Conservation (phyloP, 805 yeast species). For the Priceomyces medius region DNA sequence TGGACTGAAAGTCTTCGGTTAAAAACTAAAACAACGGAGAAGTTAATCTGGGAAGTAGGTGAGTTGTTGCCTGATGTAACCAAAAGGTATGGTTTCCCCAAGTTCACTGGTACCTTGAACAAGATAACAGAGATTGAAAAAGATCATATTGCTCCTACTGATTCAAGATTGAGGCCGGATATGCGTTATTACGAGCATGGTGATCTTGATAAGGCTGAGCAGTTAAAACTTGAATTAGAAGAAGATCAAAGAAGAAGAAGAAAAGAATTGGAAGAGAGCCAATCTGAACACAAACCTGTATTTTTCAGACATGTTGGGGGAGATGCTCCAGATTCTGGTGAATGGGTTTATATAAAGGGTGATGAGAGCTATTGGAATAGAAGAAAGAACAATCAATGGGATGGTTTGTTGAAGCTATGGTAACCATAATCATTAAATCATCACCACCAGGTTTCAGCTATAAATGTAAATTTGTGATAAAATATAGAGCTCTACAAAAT, state of each 20-base stretch:
- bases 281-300: slow-evolving; percentile 50
- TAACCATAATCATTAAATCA: slow-evolving; percentile 18
- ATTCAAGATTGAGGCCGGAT: slow-evolving; percentile 89
- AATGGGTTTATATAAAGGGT: slow-evolving; percentile 61
- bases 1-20: slow-evolving; percentile 76
- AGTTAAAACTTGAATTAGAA: slow-evolving; percentile 65
- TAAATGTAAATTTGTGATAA: no score
- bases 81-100: slow-evolving; percentile 81
- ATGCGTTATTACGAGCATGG: slow-evolving; percentile 70
- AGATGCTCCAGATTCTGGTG: slow-evolving; percentile 38
- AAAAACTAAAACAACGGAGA: slow-evolving; percentile 39
- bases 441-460: no score
- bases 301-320: slow-evolving; percentile 57
- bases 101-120: slow-evolving; percentile 77
- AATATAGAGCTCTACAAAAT: no score
- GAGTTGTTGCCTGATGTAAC: slow-evolving; percentile 55
- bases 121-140: slow-evolving; percentile 72
- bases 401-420: slow-evolving; percentile 56
- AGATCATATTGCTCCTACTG: slow-evolving; percentile 72
- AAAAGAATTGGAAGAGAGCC: slow-evolving; percentile 48
- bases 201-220: slow-evolving; percentile 69
- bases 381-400: slow-evolving; percentile 65
- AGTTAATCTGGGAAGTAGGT: slow-evolving; percentile 70
- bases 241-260: slow-evolving; percentile 79
- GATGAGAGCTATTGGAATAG: slow-evolving; percentile 74